These are phyloP conservation scores for Aspergillus neoniger DNA, from an alignment of 2,329 filamentous ascomycete genomes.

Conservation along the genomic window DNA sequence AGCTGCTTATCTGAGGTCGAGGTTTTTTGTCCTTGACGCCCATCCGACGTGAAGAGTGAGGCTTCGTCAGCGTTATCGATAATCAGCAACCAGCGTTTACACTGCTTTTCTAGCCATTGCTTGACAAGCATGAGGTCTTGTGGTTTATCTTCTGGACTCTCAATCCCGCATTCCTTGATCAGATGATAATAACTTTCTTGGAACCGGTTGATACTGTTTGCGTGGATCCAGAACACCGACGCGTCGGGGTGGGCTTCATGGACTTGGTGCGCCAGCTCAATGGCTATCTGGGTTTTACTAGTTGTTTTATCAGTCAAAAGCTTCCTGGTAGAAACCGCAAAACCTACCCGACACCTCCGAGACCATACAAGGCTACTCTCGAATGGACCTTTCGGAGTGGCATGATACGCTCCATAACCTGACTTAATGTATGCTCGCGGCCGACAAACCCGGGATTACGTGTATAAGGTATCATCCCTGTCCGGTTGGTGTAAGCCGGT, in stretches of 20 bases:
- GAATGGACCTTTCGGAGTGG: slow-evolving; percentile 7
- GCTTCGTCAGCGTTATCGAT: slow-evolving; percentile 25
- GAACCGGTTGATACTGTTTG: slow-evolving; percentile 16
- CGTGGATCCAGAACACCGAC: slow-evolving; percentile 18
- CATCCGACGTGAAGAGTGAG: slow-evolving; percentile 11
- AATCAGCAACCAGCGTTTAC: slow-evolving; percentile 18
- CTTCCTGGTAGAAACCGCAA: not conserved
- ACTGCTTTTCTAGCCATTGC: slow-evolving; percentile 17
- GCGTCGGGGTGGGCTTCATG: not conserved
- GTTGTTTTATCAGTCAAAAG: not conserved
- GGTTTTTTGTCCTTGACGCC: not conserved
- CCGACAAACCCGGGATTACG: slow-evolving; percentile 16
- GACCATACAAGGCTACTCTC: slow-evolving; percentile 14
- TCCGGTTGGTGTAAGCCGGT: not conserved
- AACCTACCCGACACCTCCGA: slow-evolving; percentile 18
- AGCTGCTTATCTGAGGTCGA: not conserved
- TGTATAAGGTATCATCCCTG: slow-evolving; percentile 15
- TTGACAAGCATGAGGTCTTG: slow-evolving; percentile 4
- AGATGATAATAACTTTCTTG: slow-evolving; percentile 12
- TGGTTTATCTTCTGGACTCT: slow-evolving; percentile 9
- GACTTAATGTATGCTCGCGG: slow-evolving; percentile 3
- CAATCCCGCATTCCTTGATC: slow-evolving; percentile 6
- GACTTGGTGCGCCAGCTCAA: slow-evolving; percentile 14
- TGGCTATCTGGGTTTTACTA: slow-evolving; percentile 20
- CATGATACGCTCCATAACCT: slow-evolving; percentile 7